These are phyloP conservation scores for Didymella segeticola DNA, from an alignment of 2,329 filamentous ascomycete genomes.

Conservation along the genomic window DNA sequence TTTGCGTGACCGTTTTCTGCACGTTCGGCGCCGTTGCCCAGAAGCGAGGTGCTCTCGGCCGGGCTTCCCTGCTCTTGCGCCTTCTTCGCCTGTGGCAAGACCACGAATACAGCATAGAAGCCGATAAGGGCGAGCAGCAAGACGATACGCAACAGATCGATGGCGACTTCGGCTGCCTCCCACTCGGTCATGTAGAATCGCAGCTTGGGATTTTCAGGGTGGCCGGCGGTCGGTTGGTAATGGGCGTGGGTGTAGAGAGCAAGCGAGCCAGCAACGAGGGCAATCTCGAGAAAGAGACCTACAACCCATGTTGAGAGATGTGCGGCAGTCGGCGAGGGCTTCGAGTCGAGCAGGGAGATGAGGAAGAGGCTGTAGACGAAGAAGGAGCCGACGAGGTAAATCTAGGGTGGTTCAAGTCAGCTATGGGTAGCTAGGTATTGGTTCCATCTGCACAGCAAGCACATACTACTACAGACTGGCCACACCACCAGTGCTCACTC, in stretches of 20 bases:
- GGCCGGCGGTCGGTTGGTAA: constrained; percentile 63
- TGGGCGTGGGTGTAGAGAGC: constrained; percentile 72
- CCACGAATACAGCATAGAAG: constrained; percentile 66
- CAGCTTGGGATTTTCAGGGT: constrained; percentile 20
- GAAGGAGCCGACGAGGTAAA: constrained; percentile 82
- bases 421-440: background rate
- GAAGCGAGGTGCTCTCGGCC: constrained; percentile 69
- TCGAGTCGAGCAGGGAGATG: constrained; percentile 84
- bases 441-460: constrained; percentile 6
- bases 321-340: constrained; percentile 77
- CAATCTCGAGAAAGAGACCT: constrained; percentile 73
- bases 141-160: constrained; percentile 73
- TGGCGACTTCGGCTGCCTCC: constrained; percentile 69
- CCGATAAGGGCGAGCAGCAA: constrained; percentile 65
- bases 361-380: constrained; percentile 88
- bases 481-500: constrained; percentile 79
- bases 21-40: constrained; percentile 55
- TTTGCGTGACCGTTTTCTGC: constrained; percentile 48
- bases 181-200: constrained; percentile 59
- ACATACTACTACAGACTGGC: constrained; percentile 76
- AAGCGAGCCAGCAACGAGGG: constrained; percentile 73
- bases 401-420: constrained; percentile 57
- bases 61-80: constrained; percentile 33
- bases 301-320: constrained; percentile 82
- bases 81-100: constrained; percentile 31